These are phyloP conservation scores for Hypsizygus marmoreus DNA, from an alignment of 768 basidiomycete species.

Conservation along the genomic window DNA sequence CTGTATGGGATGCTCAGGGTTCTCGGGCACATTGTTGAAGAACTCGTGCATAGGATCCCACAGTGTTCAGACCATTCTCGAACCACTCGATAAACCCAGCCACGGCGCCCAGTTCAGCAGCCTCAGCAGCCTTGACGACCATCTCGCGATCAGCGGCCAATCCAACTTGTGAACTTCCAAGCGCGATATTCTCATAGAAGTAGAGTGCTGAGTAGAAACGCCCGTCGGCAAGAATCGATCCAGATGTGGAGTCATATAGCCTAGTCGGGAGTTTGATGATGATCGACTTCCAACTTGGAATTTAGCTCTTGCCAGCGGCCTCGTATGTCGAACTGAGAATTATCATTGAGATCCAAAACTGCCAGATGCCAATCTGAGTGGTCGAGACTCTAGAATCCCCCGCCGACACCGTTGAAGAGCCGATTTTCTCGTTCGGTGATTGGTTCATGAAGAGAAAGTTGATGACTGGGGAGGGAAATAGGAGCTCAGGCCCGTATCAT, in stretches of 20 bases:
- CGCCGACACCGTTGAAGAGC: too few species aligned
- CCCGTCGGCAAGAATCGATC: constrained; percentile 46
- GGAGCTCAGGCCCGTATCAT: too few species aligned
- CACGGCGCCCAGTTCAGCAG: constrained; percentile 33
- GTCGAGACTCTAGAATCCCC: too few species aligned
- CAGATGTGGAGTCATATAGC: constrained; percentile 47
- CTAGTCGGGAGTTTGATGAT: constrained; percentile 52
- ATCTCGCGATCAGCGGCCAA: constrained; percentile 15
- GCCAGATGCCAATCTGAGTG: too few species aligned
- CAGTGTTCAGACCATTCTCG: constrained; percentile 16
- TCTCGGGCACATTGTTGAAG: constrained; percentile 13
- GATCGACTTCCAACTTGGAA: constrained; percentile 55
- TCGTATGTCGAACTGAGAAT: too few species aligned
- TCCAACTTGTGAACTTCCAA: constrained; percentile 23
- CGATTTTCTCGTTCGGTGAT: too few species aligned
- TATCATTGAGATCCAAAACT: too few species aligned
- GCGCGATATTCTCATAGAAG: constrained; percentile 43
- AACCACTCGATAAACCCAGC: constrained; percentile 17
- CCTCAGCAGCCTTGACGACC: constrained; percentile 28
- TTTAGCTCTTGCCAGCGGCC: too few species aligned
- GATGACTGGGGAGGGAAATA: too few species aligned
- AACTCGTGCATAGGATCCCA: constrained; percentile 14
- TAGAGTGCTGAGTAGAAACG: constrained; percentile 42
- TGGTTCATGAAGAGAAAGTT: too few species aligned
- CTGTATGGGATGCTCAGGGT: constrained; percentile 19